Base-by-base conservation (phyloP, 441 rosid species). In the Bocquillonia castaneifolia region DNA sequence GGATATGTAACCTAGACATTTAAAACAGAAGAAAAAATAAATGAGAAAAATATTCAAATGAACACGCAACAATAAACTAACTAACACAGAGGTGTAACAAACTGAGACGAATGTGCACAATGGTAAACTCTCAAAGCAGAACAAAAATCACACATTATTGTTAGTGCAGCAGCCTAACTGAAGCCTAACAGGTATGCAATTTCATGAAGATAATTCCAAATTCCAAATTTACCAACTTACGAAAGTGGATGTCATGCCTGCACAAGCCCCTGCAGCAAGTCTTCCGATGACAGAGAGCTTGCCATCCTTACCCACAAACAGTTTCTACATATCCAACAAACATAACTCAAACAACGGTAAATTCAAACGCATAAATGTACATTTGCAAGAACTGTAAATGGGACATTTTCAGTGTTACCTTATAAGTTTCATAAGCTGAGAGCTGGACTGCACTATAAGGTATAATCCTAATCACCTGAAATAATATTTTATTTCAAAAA, bases 201-300 rank as follows among this genome's bases (percentile, higher is more conserved):
- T 39, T 47, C 50, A 39, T 13, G 50, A 18, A 54, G 47, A 63
- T 26, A 71, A 55, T 64, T 54, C 39, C 15, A 9, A 58, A 72
- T 55, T 44, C 52, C 59, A 51, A 64, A 64, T 72, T 26, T 18
- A 68, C 57, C 42, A 44, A 60, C 88, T 84, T 82, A 94, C 99
- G 80, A 89, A 82, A 78, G 99, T 91, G 67, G 99, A 93, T 20
- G 99, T 89, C 96, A 93, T 93, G 84, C 97, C 99, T 79, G 99
- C 97, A 83, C 99, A 91, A 82, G 99, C 97, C 72, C 99, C 97
- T 0, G 98, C 99, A 0, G 90, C 87, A 54, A 94, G 91, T 81
- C 99, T 92, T 71, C 98, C 97, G 23, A 91, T 73, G 72, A 94
- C 90, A 63, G 98, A 82, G 74, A 92, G 88, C 64, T 92, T 81